phyloP scores from a whole-genome alignment of 2,329 filamentous ascomycete genomes.

The Diaporthe eres region DNA sequence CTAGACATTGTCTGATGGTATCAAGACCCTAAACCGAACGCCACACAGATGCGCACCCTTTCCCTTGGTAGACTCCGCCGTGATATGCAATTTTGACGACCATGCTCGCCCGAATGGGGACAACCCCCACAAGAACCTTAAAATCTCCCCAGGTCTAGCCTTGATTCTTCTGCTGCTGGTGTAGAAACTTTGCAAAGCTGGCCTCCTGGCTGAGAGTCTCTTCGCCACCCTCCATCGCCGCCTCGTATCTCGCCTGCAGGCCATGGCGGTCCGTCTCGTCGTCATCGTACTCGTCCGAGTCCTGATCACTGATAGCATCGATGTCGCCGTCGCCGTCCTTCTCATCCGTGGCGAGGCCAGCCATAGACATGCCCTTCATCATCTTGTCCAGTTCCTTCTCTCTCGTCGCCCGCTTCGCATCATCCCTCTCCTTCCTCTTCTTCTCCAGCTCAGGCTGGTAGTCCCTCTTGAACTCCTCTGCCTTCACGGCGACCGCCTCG shows the following conservation, averaged over 20 bases:
- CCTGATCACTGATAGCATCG: slow-evolving; percentile 63
- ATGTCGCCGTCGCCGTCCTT: slow-evolving; percentile 53
- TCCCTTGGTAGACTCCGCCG: slow-evolving; percentile 13
- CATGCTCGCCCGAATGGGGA: neutral
- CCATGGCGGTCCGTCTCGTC: slow-evolving; percentile 75
- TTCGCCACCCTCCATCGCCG: slow-evolving; percentile 75
- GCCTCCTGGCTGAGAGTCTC: slow-evolving; percentile 67
- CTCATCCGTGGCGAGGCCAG: slow-evolving; percentile 45
- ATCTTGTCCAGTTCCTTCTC: slow-evolving; percentile 90
- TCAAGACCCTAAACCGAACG: slow-evolving; percentile 46
- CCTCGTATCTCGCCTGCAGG: slow-evolving; percentile 81
- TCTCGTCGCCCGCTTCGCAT: slow-evolving; percentile 77
- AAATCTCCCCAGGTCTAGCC: neutral
- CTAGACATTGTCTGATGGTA: slow-evolving; percentile 45
- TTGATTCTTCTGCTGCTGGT: slow-evolving; percentile 54
- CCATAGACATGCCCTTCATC: slow-evolving; percentile 89
- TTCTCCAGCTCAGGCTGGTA: slow-evolving; percentile 94
- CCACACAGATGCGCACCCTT: slow-evolving; percentile 44
- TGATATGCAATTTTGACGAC: slow-evolving; percentile 46
- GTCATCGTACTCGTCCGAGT: slow-evolving; percentile 69
- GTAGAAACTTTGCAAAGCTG: slow-evolving; percentile 74
- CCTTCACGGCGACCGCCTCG: slow-evolving; percentile 87
- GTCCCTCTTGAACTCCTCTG: slow-evolving; percentile 87
- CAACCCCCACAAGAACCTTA: neutral
- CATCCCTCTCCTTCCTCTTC: slow-evolving; percentile 80